Percentiles rank a stretch among this genome's conserved stretches.
Evolutionary conservation across 1,284 basidiomycete genomes (phyloP).

Genomic region (Austroboletus novae-zelandiae): DNA sequence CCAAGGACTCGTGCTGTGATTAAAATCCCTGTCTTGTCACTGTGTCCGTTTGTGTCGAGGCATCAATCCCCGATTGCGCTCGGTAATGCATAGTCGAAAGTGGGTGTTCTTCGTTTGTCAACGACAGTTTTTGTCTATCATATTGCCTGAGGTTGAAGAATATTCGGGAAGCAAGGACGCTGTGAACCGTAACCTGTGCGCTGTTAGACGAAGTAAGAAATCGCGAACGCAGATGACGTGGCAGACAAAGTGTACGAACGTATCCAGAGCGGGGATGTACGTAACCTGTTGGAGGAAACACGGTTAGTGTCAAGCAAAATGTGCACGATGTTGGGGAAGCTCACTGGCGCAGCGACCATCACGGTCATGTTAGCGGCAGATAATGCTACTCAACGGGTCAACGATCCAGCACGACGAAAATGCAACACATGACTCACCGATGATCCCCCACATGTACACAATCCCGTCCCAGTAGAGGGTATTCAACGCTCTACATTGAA

Average conservation of each 20-base stretch:
- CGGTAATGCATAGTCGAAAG: constrained; percentile 11
- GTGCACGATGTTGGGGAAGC: background rate
- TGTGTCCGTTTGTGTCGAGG: background rate
- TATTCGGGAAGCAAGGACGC: constrained; percentile 29
- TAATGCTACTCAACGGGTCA: constrained; percentile 13
- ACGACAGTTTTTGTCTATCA: constrained; percentile 3
- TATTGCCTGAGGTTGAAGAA: constrained; percentile 30
- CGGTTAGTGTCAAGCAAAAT: background rate
- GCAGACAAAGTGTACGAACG: constrained; percentile 18
- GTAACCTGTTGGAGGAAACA: constrained; percentile 11
- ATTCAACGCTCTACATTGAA: constrained; percentile 19
- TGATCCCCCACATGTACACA: constrained; percentile 27
- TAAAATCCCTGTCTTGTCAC: too few species aligned
- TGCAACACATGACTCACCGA: constrained; percentile 12
- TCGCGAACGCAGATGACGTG: too few species aligned
- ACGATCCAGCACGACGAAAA: background rate
- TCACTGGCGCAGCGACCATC: constrained; percentile 21
- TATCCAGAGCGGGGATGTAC: constrained; percentile 23
- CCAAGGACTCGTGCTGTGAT: too few species aligned
- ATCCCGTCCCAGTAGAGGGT: constrained; percentile 31
- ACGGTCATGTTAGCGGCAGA: constrained; percentile 19
- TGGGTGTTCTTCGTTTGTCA: background rate
- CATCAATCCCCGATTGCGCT: background rate
- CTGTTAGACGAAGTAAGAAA: constrained; percentile 20
- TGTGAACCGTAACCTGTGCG: constrained; percentile 27